Conservation (phyloP, 805 yeast species). For the Lipomyces anomalus region DNA sequence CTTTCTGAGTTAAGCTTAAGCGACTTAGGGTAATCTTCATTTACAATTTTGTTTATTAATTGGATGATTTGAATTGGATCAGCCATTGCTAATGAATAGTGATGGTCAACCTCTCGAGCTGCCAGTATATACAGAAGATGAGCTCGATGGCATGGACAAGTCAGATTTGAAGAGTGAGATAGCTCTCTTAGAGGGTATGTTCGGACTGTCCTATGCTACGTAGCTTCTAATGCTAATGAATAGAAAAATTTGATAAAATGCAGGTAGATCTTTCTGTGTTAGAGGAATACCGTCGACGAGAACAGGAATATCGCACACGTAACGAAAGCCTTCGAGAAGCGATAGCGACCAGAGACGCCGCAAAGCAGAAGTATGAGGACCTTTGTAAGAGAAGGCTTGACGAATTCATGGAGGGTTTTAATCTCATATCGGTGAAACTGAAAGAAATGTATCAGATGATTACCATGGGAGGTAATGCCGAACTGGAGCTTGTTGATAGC, state of each 20-base stretch:
- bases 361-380: conserved; percentile 57
- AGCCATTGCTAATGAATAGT: conserved; percentile 13
- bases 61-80: no score
- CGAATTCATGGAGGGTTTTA: conserved; percentile 92
- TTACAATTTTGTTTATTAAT: conserved; percentile 3
- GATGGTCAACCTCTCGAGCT: conserved; percentile 29
- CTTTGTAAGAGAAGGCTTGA: conserved; percentile 67
- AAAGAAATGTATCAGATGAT: conserved; percentile 98
- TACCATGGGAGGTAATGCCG: conserved; percentile 99
- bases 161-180: conserved; percentile 49
- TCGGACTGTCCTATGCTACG: background rate
- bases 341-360: conserved; percentile 57
- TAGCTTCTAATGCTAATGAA: background rate
- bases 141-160: conserved; percentile 45
- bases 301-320: conserved; percentile 57
- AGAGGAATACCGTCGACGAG: conserved; percentile 67
- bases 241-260: conserved; percentile 46
- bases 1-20: conserved; percentile 41
- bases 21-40: conserved; percentile 45
- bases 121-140: conserved; percentile 46
- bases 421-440: conserved; percentile 74
- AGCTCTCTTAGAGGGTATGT: conserved; percentile 42
- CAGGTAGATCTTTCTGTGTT: conserved; percentile 68
- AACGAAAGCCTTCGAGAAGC: conserved; percentile 63
- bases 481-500: conserved; percentile 88